Conservation (phyloP, 139 green algal genomes). For the Chlamydomonas sp. region DNA sequence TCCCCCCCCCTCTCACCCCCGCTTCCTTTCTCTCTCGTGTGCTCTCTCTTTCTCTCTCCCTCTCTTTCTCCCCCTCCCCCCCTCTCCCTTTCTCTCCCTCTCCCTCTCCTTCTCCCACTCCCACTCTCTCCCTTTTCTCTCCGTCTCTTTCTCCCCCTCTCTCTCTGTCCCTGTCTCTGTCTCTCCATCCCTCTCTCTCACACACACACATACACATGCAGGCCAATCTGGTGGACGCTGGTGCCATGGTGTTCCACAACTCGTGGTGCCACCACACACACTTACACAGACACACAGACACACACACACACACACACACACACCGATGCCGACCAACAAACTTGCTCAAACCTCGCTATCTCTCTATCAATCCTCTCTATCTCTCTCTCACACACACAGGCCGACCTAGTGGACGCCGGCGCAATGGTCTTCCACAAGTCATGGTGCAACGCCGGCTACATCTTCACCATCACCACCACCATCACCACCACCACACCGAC, state of each 20-base stretch:
- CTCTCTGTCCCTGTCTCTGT: neutral
- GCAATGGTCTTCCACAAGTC: conserved; percentile 21
- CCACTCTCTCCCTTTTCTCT: neutral
- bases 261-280: conserved; percentile 64
- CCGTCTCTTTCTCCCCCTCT: neutral
- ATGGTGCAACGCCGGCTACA: conserved; percentile 80
- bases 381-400: too few relatives aligned
- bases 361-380: too few relatives aligned
- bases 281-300: neutral
- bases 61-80: neutral
- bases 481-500: too few relatives aligned
- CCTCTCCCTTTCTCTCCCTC: too few relatives aligned
- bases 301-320: neutral
- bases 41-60: neutral
- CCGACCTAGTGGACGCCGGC: conserved; percentile 29
- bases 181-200: neutral
- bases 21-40: too few relatives aligned
- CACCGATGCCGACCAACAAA: neutral
- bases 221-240: conserved; percentile 28
- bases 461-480: too few relatives aligned
- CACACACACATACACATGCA: neutral
- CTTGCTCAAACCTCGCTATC: too few relatives aligned
- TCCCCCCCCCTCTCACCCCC: too few relatives aligned
- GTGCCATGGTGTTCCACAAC: conserved; percentile 8
- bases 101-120: too few relatives aligned